Evolutionary conservation across 805 yeast species (phyloP), one percentile per base, ranked within the genome.

Genomic region (Clavispora fructus): DNA sequence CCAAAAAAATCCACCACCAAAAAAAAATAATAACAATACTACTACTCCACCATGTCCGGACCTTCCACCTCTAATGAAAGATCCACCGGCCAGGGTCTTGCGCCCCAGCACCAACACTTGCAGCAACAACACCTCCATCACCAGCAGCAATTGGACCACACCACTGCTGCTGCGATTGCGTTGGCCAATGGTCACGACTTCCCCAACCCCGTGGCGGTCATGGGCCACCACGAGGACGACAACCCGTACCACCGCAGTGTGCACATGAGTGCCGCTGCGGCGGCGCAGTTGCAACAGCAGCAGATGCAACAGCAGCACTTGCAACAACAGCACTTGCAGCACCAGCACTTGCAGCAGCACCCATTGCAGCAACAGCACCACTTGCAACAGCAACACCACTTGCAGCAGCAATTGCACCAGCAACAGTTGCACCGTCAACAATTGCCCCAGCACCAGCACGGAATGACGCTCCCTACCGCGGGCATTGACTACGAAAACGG

Each of bases 121-220:
- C 56, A 47, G 37, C 50, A 49, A 41, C 53, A 50, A 29, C 58
- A 54, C 50, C 52, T 50, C 14, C 53, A 44, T 30, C 54, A 53
- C 49, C 57, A 51, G 31, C 58, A 45, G 25, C 51, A 39, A 17
- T 46, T 54, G 55, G 58, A 54, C 52, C 58, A 54, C 43, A 54
- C 56, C 19, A 48, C 58, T 4, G 58, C 58, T n/a, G 58, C 58
- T 7, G 58, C 58, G 39, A 54, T 54, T 40, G 58, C 58, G 9
- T 47, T 53, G 50, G 56, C 58, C 25, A 51, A 53, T 27, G 52
- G 53, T 17, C 58, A 54, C 33, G 58, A 54, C 40, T 53, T 49
- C 39, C 48, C 51, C 27, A 54, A 54, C 49, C 54, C 57, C 3
- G 55, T 45, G n/a, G 43, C 43, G 17, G 57, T 53, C 9, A 53